Conservation (phyloP, 2,329 filamentous ascomycete genomes). For the Fusarium avenaceum region DNA sequence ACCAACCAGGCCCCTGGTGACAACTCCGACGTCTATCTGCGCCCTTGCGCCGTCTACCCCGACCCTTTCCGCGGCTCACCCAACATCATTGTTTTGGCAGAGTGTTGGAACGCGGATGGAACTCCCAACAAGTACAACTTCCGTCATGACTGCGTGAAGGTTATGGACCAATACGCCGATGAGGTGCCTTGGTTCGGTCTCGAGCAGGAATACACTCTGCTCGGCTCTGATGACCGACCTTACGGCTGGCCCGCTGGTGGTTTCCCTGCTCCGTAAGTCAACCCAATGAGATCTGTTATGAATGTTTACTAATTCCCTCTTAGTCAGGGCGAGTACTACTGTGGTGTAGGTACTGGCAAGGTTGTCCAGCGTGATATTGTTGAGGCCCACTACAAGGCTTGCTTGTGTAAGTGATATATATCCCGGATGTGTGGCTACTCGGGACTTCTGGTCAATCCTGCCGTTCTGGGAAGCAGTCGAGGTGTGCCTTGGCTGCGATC, state of each 20-base stretch:
- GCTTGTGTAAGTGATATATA: constrained; percentile 67
- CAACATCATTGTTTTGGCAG: constrained; percentile 94
- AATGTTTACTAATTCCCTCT: constrained; percentile 27
- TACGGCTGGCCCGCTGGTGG: constrained; percentile 80
- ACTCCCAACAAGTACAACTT: constrained; percentile 99
- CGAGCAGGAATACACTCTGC: constrained; percentile 89
- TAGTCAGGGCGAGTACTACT: constrained; percentile 66
- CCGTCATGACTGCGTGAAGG: constrained; percentile 89
- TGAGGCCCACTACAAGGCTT: constrained; percentile 74
- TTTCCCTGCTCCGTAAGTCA: constrained; percentile 79
- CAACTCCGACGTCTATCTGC: constrained; percentile 98
- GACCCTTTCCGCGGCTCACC: constrained; percentile 90
- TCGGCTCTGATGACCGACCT: constrained; percentile 87
- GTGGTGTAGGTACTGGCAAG: constrained; percentile 96
- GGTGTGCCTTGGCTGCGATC: no score
- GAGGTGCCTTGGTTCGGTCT: constrained; percentile 97
- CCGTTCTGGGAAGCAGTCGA: no score
- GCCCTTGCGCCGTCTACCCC: constrained; percentile 88
- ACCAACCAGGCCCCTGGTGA: constrained; percentile 92
- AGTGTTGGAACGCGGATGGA: constrained; percentile 95
- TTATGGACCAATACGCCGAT: constrained; percentile 88
- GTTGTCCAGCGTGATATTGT: constrained; percentile 99
- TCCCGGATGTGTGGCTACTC: no score
- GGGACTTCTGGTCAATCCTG: no score
- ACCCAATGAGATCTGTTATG: neutral